Evolutionary conservation across 1,139 yeast genomes (phyloP), one percentile per base, ranked within the genome.

Genomic region (Pichia sp.): DNA sequence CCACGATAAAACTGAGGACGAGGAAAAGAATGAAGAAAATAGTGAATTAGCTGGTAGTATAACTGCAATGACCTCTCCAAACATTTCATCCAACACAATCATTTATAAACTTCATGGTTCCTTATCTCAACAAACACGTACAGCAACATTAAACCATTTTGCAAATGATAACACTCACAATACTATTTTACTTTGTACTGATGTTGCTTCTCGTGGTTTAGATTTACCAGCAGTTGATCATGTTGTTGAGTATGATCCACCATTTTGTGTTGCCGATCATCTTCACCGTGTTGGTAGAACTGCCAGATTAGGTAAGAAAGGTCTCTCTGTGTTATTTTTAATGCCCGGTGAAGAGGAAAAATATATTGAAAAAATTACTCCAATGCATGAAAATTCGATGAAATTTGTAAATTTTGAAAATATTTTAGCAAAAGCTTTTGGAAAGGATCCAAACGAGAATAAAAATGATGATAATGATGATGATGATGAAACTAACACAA

Each of bases 261-360:
- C 99, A 31, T 78, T 87, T 9, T 80, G 95, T 7, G 79, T 97
- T 6, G 84, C 83, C 59, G 82, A 95, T 23, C 95, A 94, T 62
- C 80, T 90, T 35, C 99, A 94, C 66, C 78, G 99, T 64, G 78
- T 94, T 42, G 99, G 99, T 49, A 80, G 99, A 71, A 94, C 99
- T 4, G 98, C 98, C 3, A 81, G 99, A 66, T 97, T 96, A 4
- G 96, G 96, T 45, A 85, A 86, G 59, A 73, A 90, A 40, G 94
- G 94, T 64, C 70, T 69, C 37, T 82, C 92, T 4, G 66, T 80
- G 3, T 65, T 92, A 49, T 87, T 92, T 59, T 68, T 94, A 42
- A 69, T 90, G 35, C 97, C 98, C 1, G 95, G 95, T 1, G 74
- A 71, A 50, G 98, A 92, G 64, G 96, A 89, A 65, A 81, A 77